These are phyloP conservation scores for Monosporascus sp. DNA, from an alignment of 2,329 filamentous ascomycete species.

Conservation along the genomic window DNA sequence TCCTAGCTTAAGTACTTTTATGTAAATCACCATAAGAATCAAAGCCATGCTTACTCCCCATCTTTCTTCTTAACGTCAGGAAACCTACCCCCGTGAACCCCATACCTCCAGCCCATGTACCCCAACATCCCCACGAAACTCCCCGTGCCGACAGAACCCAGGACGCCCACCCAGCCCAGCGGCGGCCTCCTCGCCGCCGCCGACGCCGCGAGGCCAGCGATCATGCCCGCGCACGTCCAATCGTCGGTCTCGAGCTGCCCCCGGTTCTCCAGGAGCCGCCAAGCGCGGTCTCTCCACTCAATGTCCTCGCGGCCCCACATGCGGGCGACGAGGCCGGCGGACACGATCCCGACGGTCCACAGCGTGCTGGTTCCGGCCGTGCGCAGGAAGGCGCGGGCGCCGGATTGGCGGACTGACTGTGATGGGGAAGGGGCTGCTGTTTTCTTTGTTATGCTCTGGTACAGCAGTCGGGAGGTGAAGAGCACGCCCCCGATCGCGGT, in stretches of 20 bases:
- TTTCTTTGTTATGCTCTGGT: conserved; percentile 19
- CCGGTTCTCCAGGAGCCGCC: conserved; percentile 53
- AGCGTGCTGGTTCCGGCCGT: conserved; percentile 40
- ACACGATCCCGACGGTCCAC: conserved; percentile 38
- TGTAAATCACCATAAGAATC: neutral
- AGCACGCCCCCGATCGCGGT: conserved; percentile 40
- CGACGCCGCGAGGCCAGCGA: conserved; percentile 22
- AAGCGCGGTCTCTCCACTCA: conserved; percentile 60
- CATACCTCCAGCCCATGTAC: conserved; percentile 46
- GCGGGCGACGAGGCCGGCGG: conserved; percentile 35
- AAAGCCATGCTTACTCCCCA: neutral
- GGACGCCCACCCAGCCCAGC: conserved; percentile 32
- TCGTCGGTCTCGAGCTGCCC: conserved; percentile 54
- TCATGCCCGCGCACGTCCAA: conserved; percentile 43
- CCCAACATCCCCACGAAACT: conserved; percentile 42
- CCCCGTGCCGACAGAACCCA: conserved; percentile 43
- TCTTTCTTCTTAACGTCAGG: conserved; percentile 14
- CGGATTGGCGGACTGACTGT: conserved; percentile 18
- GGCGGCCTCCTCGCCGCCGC: conserved; percentile 24
- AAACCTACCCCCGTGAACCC: conserved; percentile 38
- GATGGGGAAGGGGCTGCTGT: conserved; percentile 12
- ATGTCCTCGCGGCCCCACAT: conserved; percentile 54
- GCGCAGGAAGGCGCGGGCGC: conserved; percentile 31
- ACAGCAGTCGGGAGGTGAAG: conserved; percentile 26
- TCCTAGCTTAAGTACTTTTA: neutral